phyloP scores from a whole-genome alignment of 495 filamentous ascomycete species.

The Jackrogersella multiformis region DNA sequence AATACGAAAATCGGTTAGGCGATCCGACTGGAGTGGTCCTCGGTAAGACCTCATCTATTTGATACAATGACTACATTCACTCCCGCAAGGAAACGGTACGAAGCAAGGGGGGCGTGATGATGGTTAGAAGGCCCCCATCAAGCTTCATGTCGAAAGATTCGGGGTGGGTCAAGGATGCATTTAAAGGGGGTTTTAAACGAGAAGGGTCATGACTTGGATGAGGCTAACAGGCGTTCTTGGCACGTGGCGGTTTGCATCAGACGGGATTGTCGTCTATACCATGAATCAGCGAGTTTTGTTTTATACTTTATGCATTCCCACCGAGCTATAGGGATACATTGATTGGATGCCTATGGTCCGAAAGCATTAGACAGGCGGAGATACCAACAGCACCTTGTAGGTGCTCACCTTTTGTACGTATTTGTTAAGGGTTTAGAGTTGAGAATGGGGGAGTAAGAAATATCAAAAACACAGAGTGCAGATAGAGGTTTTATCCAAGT shows the following conservation, averaged over 20 bases:
- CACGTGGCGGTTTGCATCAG: constrained; percentile 20
- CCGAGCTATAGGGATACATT: constrained; percentile 1
- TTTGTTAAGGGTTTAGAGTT: constrained; percentile 7
- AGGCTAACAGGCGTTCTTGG: constrained; percentile 36
- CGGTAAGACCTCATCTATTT: constrained; percentile 24
- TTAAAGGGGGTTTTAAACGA: constrained; percentile 21
- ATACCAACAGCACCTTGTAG: constrained; percentile 26
- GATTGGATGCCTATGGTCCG: constrained; percentile 10
- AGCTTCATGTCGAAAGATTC: constrained; percentile 26
- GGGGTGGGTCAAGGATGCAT: constrained; percentile 18
- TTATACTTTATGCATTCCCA: constrained; percentile 15
- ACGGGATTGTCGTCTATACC: constrained; percentile 24
- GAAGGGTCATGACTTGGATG: constrained; percentile 38
- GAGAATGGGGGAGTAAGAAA: constrained; percentile 14
- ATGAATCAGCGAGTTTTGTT: constrained; percentile 27
- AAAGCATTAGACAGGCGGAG: constrained; percentile 28
- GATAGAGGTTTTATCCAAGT: background rate
- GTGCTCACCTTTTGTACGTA: constrained; percentile 18
- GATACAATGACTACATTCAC: constrained; percentile 9
- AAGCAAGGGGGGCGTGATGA: background rate
- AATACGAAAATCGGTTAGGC: constrained; percentile 63
- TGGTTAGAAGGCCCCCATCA: background rate
- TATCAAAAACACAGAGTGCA: background rate
- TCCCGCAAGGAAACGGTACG: constrained; percentile 31
- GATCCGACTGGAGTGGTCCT: constrained; percentile 40